Base-by-base conservation (phyloP, 306 rosid species). In the Senna siamea region DNA sequence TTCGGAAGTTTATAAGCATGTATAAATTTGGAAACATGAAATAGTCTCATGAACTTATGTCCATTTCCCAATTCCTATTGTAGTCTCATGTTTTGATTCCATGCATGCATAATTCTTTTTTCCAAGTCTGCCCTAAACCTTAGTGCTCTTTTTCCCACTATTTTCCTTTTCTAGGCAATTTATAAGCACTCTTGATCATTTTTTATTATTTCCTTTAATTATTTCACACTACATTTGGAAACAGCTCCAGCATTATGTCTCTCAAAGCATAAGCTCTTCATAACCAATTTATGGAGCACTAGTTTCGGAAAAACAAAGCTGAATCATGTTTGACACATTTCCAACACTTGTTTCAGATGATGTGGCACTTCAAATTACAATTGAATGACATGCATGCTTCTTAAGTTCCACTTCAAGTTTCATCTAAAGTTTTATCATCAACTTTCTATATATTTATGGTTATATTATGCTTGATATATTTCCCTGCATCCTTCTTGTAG, bases 401-500 rank as follows among this genome's bases (percentile, higher is more conserved):
- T 66, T 12, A 66, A 17, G 72, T 74, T 50, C 26, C 28, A 74
- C n/a, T 19, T 4, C 48, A 54, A 54, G 15, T 54, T 54, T 54
- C 59, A 23, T 41, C 23, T 46, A 19, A 10, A 17, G 51, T 18
- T 28, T 37, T 48, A 32, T 28, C 51, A 50, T 28, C 66, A 18
- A 40, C 43, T 9, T 46, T 35, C 5, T 44, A 37, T 4, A 17
- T 58, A 14, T 40, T 20, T 56, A 41, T 64, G 47, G 20, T 47
- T 65, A 53, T 54, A 26, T 38, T 61, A 30, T n/a, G 77, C 51
- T 66, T 78, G 18, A 72, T 38, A 2, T 30, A 50, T 79, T 54
- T 52, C 76, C 17, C 52, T 58, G 56, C 63, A 15, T 72, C 22
- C 23, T 18, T 37, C 56, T 84, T 52, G 2, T 61, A 93, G 98